phyloP scores from a whole-genome alignment of 2,329 filamentous ascomycete species.

The Aschersonia sp. region DNA sequence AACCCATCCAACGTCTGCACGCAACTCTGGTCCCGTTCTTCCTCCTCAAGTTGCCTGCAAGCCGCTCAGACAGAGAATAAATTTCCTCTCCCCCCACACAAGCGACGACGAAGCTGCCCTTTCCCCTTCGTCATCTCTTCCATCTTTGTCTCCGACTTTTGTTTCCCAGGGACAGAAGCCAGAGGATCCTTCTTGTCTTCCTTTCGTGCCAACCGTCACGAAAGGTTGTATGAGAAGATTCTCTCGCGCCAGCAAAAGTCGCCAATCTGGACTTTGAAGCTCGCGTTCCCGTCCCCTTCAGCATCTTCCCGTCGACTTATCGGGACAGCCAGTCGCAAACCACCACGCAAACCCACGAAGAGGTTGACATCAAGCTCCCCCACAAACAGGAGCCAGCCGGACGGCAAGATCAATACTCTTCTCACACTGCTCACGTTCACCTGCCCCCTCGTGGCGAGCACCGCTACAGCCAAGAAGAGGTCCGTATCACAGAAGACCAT shows the following conservation, averaged over 20 bases:
- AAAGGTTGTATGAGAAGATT: conserved; percentile 47
- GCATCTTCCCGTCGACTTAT: conserved; percentile 99
- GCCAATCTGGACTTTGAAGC: conserved; percentile 99
- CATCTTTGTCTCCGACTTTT: conserved; percentile 28
- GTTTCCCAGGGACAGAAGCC: conserved; percentile 46
- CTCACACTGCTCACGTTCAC: conserved; percentile 46
- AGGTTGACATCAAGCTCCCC: conserved; percentile 69
- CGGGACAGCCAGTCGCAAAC: conserved; percentile 40
- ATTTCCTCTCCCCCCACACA: conserved; percentile 5
- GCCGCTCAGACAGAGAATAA: conserved; percentile 14
- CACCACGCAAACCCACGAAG: conserved; percentile 58
- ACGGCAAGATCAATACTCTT: conserved; percentile 94
- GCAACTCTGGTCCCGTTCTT: conserved; percentile 12
- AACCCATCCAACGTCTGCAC: conserved; percentile 20
- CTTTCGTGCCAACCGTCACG: conserved; percentile 49
- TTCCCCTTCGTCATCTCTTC: conserved; percentile 8
- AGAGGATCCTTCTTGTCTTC: conserved; percentile 55
- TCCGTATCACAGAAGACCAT: conserved; percentile 65
- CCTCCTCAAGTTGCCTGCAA: conserved; percentile 24
- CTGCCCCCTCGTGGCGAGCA: conserved; percentile 41
- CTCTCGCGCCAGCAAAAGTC: conserved; percentile 56
- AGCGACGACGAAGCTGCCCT: conserved; percentile 20
- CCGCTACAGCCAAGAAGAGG: conserved; percentile 67
- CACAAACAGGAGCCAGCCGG: conserved; percentile 60
- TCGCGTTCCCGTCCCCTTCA: conserved; percentile 97